Conservation (phyloP, 108 stramenopile species). For the Asterionellopsis glacialis region DNA sequence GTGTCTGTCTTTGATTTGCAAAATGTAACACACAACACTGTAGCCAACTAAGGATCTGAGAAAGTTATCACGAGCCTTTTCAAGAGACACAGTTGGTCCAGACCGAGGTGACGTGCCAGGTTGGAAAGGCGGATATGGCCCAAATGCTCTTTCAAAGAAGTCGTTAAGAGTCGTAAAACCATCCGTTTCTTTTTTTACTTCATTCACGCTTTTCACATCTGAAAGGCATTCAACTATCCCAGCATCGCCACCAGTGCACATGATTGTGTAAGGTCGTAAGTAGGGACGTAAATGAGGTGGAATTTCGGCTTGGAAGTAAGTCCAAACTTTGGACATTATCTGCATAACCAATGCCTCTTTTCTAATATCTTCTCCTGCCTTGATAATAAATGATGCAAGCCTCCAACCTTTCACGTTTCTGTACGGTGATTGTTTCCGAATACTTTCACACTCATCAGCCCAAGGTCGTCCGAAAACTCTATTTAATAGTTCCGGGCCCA, state of each 20-base stretch:
- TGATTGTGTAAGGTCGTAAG: slow-evolving; percentile 44
- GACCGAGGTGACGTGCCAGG: no score
- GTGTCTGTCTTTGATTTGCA: slow-evolving; percentile 80
- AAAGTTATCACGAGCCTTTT: slow-evolving; percentile 47
- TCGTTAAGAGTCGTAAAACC: slow-evolving; percentile 32
- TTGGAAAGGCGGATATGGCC: slow-evolving; percentile 23
- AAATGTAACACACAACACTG: slow-evolving; percentile 66
- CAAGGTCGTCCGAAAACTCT: slow-evolving; percentile 40
- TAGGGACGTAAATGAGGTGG: slow-evolving; percentile 37
- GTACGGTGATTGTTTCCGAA: slow-evolving; percentile 33
- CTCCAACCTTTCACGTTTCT: slow-evolving; percentile 40
- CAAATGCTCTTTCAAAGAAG: slow-evolving; percentile 41
- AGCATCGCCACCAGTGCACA: slow-evolving; percentile 41
- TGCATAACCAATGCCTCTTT: slow-evolving; percentile 50
- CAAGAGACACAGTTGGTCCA: no score
- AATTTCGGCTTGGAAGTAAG: slow-evolving; percentile 39
- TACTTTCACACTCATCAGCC: slow-evolving; percentile 29
- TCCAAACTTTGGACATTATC: slow-evolving; percentile 34
- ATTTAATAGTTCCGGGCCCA: slow-evolving; percentile 25
- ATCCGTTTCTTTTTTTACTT: slow-evolving; percentile 41
- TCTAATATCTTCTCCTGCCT: slow-evolving; percentile 50
- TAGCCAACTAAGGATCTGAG: slow-evolving; percentile 46
- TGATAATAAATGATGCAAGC: slow-evolving; percentile 41
- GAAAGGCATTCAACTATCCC: slow-evolving; percentile 44
- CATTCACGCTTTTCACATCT: slow-evolving; percentile 48